Base-by-base conservation (phyloP, 768 basidiomycete species). In the Mycena maculata region DNA sequence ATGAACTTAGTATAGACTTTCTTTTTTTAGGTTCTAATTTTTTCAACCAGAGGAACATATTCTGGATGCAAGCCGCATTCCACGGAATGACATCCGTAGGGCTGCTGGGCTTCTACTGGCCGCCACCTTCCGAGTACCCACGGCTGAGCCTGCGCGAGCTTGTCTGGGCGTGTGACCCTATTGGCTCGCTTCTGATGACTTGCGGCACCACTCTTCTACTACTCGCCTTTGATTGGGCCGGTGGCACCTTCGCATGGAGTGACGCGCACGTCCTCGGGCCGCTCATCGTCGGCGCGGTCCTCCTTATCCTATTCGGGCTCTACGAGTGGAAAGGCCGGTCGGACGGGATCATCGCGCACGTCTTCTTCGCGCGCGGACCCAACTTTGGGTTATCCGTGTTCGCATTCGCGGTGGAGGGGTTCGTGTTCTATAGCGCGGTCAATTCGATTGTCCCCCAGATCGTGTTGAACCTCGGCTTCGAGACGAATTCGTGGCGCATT, bases 51-150 rank as follows among this genome's bases (percentile, higher is more conserved):
- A 64, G 71, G 12, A 69, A 71, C 16, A 69, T 71, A 3, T 71
- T 71, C 48, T 71, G 71, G 71, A 69, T 71, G 7, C 71, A 71
- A 52, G 71, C 71, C 4, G 71, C 68, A 5, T 69, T 71, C 45
- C 71, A 71, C 20, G 67, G 63, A 1, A 44, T 47, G 36, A 62
- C 71, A 2, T n/a, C 71, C 18, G 52, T 69, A 4, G 71, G 71
- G 22, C 53, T 71, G n/a, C 33, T 71, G 15, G 63, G 59, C 6
- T 71, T 71, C 36, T 71, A 71, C 22, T 69, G 67, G 67, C 71
- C 71, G 0, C 71, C 64, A 30, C 71, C 67, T 12, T 70, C 69
- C 10, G 50, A 63, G 15, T 70, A 70, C 25, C 69, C 69, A 4
- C 25, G 27, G 2, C 64, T 70, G 45, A 70, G 25, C 16, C 7